Evolutionary conservation across 2,329 filamentous ascomycete species (phyloP), one percentile per base, ranked within the genome.

Genomic region (Claviceps digitariae): DNA sequence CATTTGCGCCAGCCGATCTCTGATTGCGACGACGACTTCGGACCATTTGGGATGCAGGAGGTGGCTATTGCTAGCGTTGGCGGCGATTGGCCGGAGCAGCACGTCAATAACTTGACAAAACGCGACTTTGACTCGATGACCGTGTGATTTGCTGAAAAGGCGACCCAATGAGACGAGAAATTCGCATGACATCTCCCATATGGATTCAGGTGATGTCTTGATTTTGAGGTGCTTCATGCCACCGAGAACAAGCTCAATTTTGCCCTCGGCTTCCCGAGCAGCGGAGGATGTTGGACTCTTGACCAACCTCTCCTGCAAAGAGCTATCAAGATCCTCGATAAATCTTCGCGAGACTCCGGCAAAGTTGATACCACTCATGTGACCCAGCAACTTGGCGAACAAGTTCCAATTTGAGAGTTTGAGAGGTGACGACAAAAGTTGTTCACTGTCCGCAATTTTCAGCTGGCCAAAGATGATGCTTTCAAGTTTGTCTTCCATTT

Each of bases 401-500:
- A 98, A 82, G 55, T 88, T 87, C 91, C 91, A 98, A 62, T 98
- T 98, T 15, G 93, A 87, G 69, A 93, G 82, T 59, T 90, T 89
- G 25, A 97, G 74, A 0, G 87, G 83, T 0, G 90, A 95, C 9
- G 84, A 75, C 57, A 82, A 74, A 3, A 91, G 73, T 62, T 90
- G 83, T 8, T 95, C 89, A 0, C 87, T 83, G 56, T 97, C 90
- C 8, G 90, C 86, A 47, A 85, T 86, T 63, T 90, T 94, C 10
- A 98, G 76, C 66, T 97, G 93, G n/a, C 85, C 85, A 66, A 97
- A 98, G 52, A 98, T 95, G 56, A 98, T 95, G 57, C 84, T 88
- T 65, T 97, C 91, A 4, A 98, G 75, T 60, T 94, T 91, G 57
- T 93, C 88, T 56, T 94, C 90, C 82, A 96, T 95, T 60, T 96